Evolutionary conservation across 164 flowering plant species (phyloP), one percentile per base, ranked within the genome.

Genomic region (Warburgia ugandensis): DNA sequence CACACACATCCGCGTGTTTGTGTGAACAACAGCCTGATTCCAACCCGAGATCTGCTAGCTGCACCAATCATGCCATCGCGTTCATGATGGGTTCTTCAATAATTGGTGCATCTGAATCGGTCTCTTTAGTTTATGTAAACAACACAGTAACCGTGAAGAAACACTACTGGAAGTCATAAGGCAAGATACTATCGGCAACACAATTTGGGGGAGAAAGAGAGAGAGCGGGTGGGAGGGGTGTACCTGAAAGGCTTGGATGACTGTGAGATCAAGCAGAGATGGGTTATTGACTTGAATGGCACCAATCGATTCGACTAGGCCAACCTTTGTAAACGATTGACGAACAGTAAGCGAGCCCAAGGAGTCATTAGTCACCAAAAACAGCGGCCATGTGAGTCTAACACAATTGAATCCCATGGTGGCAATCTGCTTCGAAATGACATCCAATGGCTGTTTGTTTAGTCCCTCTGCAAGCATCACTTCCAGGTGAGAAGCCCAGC

Each of bases 391-490:
- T 29, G 97, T 91, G 36, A 91, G 70, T 55, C 96, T 61, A 22
- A 84, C 94, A 56, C 97, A 91, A 39, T 91, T 86, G 64, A 83
- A 91, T 3, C 94, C 94, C 86, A 76, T 65, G 7, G 64, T 26
- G 7, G 17, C 31, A 3, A 91, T 83, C 37, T 31, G 38, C 53
- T 72, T 58, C 3, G 94, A 73, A 26, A 91, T 77, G 0, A 6
- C 60, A 33, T 77, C 88, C 33, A 83, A 31, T 7, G 98, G 83
- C 65, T 76, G 86, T 68, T 83, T 83, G 79, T 69, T 75, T 3
- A 91, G 87, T 27, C 98, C 98, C 63, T 91, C 98, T 0, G 98
- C 94, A 33, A 91, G 74, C 75, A 75, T 64, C 0, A 68, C 41
- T 17, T 87, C 86, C 12, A 91, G 74, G 47, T 87, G 96, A 1